phyloP scores from a whole-genome alignment of 1,139 yeast genomes.

The Nakaseomyces glabratus region DNA sequence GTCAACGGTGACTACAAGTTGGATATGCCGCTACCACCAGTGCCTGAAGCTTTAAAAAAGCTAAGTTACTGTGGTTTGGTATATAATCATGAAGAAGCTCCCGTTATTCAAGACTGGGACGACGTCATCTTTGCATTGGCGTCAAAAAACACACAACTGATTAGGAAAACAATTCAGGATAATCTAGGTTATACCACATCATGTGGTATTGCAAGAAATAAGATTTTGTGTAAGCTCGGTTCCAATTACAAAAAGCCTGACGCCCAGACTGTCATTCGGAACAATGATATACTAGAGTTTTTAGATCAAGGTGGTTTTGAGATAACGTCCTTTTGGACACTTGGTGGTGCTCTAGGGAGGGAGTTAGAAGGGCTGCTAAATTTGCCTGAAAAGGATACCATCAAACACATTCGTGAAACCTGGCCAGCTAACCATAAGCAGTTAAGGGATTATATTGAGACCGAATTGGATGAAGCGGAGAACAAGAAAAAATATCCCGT shows the following conservation, averaged over 20 bases:
- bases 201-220: slow-evolving; percentile 74
- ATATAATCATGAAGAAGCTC: slow-evolving; percentile 15
- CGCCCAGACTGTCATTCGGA: slow-evolving; percentile 66
- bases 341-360: slow-evolving; percentile 86
- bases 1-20: slow-evolving; percentile 23
- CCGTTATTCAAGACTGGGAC: slow-evolving; percentile 63
- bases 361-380: slow-evolving; percentile 40
- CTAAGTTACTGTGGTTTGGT: slow-evolving; percentile 21
- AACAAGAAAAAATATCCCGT: slow-evolving; percentile 15
- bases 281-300: slow-evolving; percentile 42
- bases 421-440: slow-evolving; percentile 30
- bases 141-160: slow-evolving; percentile 44
- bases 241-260: slow-evolving; percentile 82
- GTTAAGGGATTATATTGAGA: slow-evolving; percentile 26
- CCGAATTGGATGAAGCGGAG: slow-evolving; percentile 21
- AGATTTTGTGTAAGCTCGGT: slow-evolving; percentile 78
- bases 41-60: slow-evolving; percentile 38
- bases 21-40: slow-evolving; percentile 38
- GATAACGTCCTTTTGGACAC: slow-evolving; percentile 70
- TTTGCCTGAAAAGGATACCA: slow-evolving; percentile 33
- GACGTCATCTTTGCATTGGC: slow-evolving; percentile 65
- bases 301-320: slow-evolving; percentile 45
- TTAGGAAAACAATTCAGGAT: slow-evolving; percentile 45
- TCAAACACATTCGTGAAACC: slow-evolving; percentile 41
- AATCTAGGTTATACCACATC: slow-evolving; percentile 78